Conservation (phyloP, 2,329 filamentous ascomycete genomes). For the Verticillium isaacii region DNA sequence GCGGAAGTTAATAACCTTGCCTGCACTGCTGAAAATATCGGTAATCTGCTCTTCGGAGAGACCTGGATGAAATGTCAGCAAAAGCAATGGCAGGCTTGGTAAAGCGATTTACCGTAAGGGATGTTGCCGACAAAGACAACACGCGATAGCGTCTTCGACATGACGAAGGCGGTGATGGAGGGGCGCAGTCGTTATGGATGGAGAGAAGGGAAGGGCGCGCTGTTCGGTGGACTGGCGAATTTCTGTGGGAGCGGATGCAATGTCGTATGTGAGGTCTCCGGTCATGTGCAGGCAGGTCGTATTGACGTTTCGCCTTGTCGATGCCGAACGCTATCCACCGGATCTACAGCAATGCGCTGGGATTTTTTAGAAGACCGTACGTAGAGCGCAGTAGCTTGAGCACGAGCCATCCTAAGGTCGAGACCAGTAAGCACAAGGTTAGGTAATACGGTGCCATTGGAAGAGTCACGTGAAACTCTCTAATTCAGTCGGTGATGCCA, state of each 20-base stretch:
- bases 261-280: background rate
- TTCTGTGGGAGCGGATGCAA: background rate
- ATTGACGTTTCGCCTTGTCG: background rate
- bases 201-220: background rate
- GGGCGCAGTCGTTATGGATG: background rate
- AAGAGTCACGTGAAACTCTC: background rate
- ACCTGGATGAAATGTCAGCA: conserved; percentile 45
- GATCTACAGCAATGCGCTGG: background rate
- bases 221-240: background rate
- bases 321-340: background rate
- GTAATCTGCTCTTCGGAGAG: conserved; percentile 94
- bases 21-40: conserved; percentile 86
- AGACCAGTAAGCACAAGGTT: background rate
- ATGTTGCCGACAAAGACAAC: conserved; percentile 85
- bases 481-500: background rate
- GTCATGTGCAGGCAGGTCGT: background rate
- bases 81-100: background rate
- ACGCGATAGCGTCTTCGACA: conserved; percentile 72
- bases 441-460: background rate
- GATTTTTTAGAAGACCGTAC: background rate
- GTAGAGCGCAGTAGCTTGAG: background rate
- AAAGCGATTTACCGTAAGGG: conserved; percentile 60
- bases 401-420: background rate
- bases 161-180: conserved; percentile 31
- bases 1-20: conserved; percentile 86